These are phyloP conservation scores for Zizania palustris DNA, from an alignment of 202 grass and related monocot genomes.

Conservation along the genomic window DNA sequence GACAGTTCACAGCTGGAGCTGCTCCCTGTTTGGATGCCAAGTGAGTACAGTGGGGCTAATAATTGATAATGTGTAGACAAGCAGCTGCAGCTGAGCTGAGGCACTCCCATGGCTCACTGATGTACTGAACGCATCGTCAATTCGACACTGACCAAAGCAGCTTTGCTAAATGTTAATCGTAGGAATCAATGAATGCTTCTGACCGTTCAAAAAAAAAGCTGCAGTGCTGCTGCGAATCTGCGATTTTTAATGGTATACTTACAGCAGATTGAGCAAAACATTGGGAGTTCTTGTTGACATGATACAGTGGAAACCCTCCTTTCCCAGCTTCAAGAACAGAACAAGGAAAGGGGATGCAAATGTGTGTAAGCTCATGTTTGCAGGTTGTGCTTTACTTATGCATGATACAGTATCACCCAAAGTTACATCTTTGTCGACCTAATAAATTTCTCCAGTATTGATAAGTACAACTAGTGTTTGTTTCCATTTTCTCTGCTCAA, in stretches of 20 bases:
- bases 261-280: not conserved
- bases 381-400: not conserved
- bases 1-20: conserved; percentile 48
- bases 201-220: not conserved
- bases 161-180: not conserved
- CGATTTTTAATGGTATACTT: not conserved
- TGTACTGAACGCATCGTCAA: not conserved
- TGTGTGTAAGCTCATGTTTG: not conserved
- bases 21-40: conserved; percentile 41
- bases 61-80: conserved; percentile 38
- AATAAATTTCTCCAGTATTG: not conserved
- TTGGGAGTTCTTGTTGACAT: conserved; percentile 3
- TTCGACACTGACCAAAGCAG: not conserved
- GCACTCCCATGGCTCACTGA: not conserved
- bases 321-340: not conserved
- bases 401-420: not conserved
- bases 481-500: not conserved
- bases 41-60: conserved; percentile 18
- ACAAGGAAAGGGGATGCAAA: not conserved
- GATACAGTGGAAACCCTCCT: not conserved
- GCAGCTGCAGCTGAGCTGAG: not conserved
- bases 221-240: not conserved
- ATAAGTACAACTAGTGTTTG: not conserved
- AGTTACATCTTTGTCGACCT: not conserved
- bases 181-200: not conserved